These are phyloP conservation scores for Mycena metata DNA, from an alignment of 768 basidiomycete species.

Conservation along the genomic window DNA sequence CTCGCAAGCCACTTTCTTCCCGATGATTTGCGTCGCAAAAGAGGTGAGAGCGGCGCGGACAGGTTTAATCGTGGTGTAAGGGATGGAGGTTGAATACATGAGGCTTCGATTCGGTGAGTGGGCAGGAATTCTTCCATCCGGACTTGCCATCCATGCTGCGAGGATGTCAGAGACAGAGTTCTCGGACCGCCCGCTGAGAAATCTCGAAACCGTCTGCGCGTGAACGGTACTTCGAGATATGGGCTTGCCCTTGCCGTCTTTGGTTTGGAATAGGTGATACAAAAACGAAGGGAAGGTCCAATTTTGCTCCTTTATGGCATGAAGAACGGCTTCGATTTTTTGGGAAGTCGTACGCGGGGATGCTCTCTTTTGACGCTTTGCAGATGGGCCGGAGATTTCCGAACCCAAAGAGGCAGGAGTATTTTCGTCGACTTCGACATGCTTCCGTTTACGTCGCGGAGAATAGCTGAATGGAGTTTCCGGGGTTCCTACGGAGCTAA, in stretches of 20 bases:
- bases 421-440: no score
- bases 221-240: background rate
- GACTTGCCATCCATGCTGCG: conserved; percentile 13
- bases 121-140: conserved; percentile 11
- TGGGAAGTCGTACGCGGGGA: conserved; percentile 13
- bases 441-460: no score
- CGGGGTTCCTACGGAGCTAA: no score
- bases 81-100: no score
- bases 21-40: conserved; percentile 6
- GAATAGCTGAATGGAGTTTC: no score
- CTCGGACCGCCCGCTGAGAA: conserved; percentile 6
- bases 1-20: conserved; percentile 9
- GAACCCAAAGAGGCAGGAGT: no score
- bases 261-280: conserved; percentile 3
- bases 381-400: no score
- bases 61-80: no score
- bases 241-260: background rate
- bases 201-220: conserved; percentile 17
- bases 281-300: conserved; percentile 18
- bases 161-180: conserved; percentile 6
- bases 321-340: conserved; percentile 17
- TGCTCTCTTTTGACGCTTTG: background rate
- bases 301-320: background rate
- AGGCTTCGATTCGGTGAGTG: background rate
- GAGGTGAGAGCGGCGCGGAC: no score